These are phyloP conservation scores for Colletotrichum incanum DNA, from an alignment of 2,329 filamentous ascomycete genomes.

Conservation along the genomic window DNA sequence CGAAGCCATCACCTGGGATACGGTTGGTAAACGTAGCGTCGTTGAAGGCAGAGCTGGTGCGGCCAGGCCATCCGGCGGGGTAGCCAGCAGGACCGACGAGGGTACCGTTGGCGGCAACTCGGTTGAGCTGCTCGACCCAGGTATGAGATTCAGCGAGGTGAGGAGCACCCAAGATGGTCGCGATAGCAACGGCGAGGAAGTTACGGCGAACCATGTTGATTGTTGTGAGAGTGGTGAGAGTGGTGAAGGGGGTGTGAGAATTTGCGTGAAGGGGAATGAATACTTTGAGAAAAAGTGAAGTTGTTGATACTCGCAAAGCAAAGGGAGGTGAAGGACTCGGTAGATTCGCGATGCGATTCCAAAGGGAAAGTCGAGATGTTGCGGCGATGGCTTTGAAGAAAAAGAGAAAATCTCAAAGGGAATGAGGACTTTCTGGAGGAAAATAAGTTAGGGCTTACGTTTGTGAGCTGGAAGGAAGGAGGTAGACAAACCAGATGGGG, in stretches of 20 bases:
- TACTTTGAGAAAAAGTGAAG: slow-evolving; percentile 1
- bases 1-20: slow-evolving; percentile 67
- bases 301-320: slow-evolving; percentile 10
- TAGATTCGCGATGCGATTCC: neutral
- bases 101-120: slow-evolving; percentile 81
- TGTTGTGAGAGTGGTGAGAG: slow-evolving; percentile 20
- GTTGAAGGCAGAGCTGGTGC: slow-evolving; percentile 67
- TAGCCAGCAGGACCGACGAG: slow-evolving; percentile 82
- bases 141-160: slow-evolving; percentile 72
- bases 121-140: slow-evolving; percentile 85
- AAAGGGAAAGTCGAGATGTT: slow-evolving; percentile 3
- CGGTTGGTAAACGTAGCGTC: slow-evolving; percentile 75
- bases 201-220: slow-evolving; percentile 40
- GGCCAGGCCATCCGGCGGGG: slow-evolving; percentile 78
- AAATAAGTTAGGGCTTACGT: slow-evolving; percentile 26
- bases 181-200: slow-evolving; percentile 47
- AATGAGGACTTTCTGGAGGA: slow-evolving; percentile 4
- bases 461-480: slow-evolving; percentile 12
- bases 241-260: neutral
- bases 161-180: slow-evolving; percentile 47
- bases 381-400: neutral
- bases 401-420: slow-evolving; percentile 9
- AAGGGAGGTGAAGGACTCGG: neutral
- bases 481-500: slow-evolving; percentile 28
- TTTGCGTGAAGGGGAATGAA: slow-evolving; percentile 7